phyloP scores from a whole-genome alignment of 2,329 filamentous ascomycete genomes.

The Zarea fungicola region DNA sequence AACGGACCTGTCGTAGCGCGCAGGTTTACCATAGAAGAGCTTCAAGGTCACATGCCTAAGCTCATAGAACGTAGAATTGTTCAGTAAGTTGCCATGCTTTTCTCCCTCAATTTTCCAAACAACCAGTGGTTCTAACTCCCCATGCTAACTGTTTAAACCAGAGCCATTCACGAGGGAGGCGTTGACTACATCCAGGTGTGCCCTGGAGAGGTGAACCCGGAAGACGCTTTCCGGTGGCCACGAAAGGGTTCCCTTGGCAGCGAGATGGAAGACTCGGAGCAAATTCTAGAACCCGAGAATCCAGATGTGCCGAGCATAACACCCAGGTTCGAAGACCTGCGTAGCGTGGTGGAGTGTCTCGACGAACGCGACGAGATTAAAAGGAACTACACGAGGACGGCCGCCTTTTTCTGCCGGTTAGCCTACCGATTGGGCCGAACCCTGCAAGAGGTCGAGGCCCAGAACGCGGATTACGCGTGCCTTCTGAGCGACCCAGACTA shows the following conservation, averaged over 20 bases:
- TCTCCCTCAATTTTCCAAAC: no score
- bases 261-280: no score
- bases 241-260: no score
- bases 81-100: constrained; percentile 11
- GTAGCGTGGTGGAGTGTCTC: not conserved
- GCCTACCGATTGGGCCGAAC: constrained; percentile 37
- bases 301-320: constrained; percentile 12
- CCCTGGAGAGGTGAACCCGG: constrained; percentile 17
- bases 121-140: no score
- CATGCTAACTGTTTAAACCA: no score
- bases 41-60: constrained; percentile 8
- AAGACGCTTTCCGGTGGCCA: constrained; percentile 20
- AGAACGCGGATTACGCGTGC: constrained; percentile 7
- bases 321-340: constrained; percentile 16
- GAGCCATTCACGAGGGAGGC: not conserved
- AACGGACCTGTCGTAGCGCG: constrained; percentile 17
- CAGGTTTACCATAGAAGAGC: constrained; percentile 20
- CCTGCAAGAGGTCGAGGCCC: constrained; percentile 16
- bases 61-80: constrained; percentile 14
- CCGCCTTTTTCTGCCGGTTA: constrained; percentile 23
- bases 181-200: constrained; percentile 1
- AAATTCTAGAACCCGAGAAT: no score
- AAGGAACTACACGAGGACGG: constrained; percentile 11
- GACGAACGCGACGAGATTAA: not conserved
- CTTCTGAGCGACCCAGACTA: constrained; percentile 13